Evolutionary conservation across 495 filamentous ascomycete species (phyloP).

Genomic region (Bacidia rubella): DNA sequence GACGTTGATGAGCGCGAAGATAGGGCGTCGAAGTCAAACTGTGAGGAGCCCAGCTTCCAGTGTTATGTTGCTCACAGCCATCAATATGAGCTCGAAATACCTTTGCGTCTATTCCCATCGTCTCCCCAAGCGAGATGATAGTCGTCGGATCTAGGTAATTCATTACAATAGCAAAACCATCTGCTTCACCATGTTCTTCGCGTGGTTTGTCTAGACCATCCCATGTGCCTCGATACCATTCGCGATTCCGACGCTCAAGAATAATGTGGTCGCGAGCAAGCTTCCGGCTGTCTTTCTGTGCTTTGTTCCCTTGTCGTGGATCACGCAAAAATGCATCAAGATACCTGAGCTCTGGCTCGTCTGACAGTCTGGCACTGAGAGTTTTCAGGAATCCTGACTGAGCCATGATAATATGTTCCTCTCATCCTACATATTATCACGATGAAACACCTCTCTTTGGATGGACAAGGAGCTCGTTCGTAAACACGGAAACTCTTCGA

Average conservation of each 20-base stretch:
- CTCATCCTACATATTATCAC: too few species aligned
- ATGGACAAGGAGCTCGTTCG: too few species aligned
- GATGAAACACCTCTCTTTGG: too few species aligned
- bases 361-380: too few species aligned
- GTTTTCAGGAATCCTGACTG: too few species aligned
- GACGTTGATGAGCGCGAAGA: too few species aligned
- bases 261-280: not conserved
- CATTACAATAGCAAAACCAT: slow-evolving; percentile 3
- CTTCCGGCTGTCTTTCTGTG: not conserved
- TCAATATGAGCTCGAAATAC: slow-evolving; percentile 4
- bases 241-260: not conserved
- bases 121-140: not conserved
- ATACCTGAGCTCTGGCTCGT: too few species aligned
- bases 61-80: too few species aligned
- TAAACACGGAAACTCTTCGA: too few species aligned
- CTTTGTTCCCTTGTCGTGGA: not conserved
- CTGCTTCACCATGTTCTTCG: not conserved
- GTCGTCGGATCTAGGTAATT: slow-evolving; percentile 4
- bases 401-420: too few species aligned
- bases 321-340: slow-evolving; percentile 1
- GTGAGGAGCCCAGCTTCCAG: too few species aligned
- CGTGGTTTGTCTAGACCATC: not conserved
- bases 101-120: not conserved
- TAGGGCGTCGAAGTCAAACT: too few species aligned
- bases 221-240: not conserved